Evolutionary conservation across 1,284 basidiomycete species (phyloP), one percentile per base, ranked within the genome.

Genomic region (Farysia itapuensis): DNA sequence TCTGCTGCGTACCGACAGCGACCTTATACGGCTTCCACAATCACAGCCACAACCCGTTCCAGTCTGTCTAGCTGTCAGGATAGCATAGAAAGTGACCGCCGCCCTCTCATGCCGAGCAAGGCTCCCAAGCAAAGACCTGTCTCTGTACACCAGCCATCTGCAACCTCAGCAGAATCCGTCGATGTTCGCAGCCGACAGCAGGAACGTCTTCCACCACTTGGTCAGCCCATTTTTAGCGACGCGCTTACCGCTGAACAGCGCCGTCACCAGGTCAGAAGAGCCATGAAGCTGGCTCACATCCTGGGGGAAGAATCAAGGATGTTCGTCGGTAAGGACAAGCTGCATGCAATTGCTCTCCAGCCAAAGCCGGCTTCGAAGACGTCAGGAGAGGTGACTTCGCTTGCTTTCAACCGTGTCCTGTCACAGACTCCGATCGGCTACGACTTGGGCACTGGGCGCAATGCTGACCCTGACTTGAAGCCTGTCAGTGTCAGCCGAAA

Each of bases 261-360:
- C n/a, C 35, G 64, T 20, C 44, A 61, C 16, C 64, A 67, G 24
- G 47, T 70, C 15, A 47, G 47, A 11, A 34, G 67, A 15, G 47
- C 56, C 13, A 58, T 60, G 39, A 70, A 70, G 49, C 64, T 70
- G 20, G 50, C 59, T 3, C 44, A 58, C 9, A 41, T 70, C 45
- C 54, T 70, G 14, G 67, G 67, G 18, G 56, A 56, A 16, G 67
- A 70, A 42, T n/a, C n/a, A n/a, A n/a, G n/a, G n/a, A 52, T 67
- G 44, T n/a, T 33, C 5, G 40, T 37, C 18, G 18, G 4, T 7
- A 32, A 35, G 14, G 25, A 15, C 35, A 47, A 32, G 14, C 26
- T 43, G 29, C 11, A 35, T 14, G 26, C 26, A 9, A 28, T 28
- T n/a, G n/a, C n/a, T n/a, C n/a, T n/a, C n/a, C n/a, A n/a, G n/a